phyloP scores from a whole-genome alignment of 2,329 filamentous ascomycete species.

The Clarireedia sp. region DNA sequence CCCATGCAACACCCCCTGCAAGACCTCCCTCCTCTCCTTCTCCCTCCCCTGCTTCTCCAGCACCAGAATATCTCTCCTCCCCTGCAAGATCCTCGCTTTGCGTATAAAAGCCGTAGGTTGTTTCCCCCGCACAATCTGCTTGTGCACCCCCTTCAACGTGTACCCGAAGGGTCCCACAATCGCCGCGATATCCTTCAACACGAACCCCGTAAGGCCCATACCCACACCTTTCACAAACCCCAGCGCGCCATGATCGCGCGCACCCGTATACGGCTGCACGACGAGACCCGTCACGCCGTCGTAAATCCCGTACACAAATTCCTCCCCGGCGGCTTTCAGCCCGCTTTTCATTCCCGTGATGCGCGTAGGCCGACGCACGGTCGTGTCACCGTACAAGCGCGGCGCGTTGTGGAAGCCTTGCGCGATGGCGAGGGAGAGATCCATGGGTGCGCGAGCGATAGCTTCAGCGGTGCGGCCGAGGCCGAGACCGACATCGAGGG shows the following conservation, averaged over 20 bases:
- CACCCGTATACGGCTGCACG: constrained; percentile 49
- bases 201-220: constrained; percentile 6
- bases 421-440: constrained; percentile 46
- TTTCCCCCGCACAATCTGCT: constrained; percentile 45
- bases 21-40: constrained; percentile 28
- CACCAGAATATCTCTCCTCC: constrained; percentile 37
- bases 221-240: constrained; percentile 6
- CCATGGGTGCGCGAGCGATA: constrained; percentile 43
- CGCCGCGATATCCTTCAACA: constrained; percentile 46
- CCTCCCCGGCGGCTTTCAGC: constrained; percentile 45
- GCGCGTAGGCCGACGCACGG: constrained; percentile 56
- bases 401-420: constrained; percentile 67
- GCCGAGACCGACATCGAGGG: constrained; percentile 22
- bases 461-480: constrained; percentile 24
- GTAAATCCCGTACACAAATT: constrained; percentile 56
- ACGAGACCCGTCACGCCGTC: constrained; percentile 59
- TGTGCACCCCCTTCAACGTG: constrained; percentile 55
- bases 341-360: constrained; percentile 53
- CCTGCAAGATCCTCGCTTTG: constrained; percentile 51
- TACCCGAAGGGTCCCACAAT: constrained; percentile 54
- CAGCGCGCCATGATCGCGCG: constrained; percentile 20
- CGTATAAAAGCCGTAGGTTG: constrained; percentile 48
- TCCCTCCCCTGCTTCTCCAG: constrained; percentile 31
- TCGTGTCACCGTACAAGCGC: constrained; percentile 61
- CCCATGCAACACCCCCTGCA: constrained; percentile 24